Evolutionary conservation across 495 filamentous ascomycete genomes (phyloP).

Genomic region (Aspergillus funiculosus): DNA sequence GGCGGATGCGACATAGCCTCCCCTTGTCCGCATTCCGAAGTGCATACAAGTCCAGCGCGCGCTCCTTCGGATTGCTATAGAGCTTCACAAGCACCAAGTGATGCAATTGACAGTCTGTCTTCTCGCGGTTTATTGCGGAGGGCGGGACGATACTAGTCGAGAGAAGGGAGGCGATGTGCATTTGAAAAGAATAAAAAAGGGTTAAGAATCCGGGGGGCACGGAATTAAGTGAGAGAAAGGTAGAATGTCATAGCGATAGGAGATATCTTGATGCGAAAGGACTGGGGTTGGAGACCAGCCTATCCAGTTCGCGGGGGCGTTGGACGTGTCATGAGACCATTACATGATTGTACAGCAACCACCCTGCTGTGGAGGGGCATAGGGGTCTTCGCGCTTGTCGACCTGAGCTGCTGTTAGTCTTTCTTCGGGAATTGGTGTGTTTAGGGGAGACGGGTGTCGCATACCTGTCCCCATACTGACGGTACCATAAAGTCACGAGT

Average conservation of each 20-base stretch:
- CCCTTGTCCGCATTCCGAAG: constrained; percentile 19
- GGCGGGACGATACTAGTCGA: constrained; percentile 7
- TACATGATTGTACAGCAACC: constrained; percentile 96
- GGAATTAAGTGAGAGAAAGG: constrained; percentile 19
- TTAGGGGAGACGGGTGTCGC: constrained; percentile 22
- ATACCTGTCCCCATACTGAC: constrained; percentile 87
- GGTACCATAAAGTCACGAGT: constrained; percentile 99
- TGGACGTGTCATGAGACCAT: constrained; percentile 33
- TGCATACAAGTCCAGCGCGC: constrained; percentile 44
- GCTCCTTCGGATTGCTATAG: constrained; percentile 25
- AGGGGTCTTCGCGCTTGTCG: constrained; percentile 90
- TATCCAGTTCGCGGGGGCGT: constrained; percentile 5
- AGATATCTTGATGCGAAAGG: constrained; percentile 20
- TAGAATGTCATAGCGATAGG: constrained; percentile 34
- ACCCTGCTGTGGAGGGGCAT: constrained; percentile 83
- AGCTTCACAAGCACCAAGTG: constrained; percentile 19
- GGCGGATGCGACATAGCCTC: constrained; percentile 8
- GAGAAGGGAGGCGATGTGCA: constrained; percentile 8
- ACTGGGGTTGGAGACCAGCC: constrained; percentile 10
- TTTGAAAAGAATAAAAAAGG: neutral
- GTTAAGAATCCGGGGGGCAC: constrained; percentile 1
- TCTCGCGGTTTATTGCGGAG: constrained; percentile 6
- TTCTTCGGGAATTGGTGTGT: neutral
- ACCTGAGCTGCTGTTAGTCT: constrained; percentile 44
- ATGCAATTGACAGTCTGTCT: constrained; percentile 11